Evolutionary conservation across 345 rosid species (phyloP).

Genomic region (Populus ilicifolia): DNA sequence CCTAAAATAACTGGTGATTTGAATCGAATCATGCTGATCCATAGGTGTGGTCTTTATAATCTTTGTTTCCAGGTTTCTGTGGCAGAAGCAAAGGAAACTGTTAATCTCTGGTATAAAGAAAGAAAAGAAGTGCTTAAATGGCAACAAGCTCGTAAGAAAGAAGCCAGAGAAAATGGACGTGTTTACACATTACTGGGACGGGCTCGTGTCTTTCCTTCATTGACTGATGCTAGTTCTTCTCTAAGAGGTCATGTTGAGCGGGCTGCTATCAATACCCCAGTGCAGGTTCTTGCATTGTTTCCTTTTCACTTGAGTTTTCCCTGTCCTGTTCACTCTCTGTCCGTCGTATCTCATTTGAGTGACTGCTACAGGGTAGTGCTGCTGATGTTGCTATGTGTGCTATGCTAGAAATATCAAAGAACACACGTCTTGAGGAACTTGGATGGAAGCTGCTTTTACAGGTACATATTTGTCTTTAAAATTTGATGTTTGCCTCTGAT

Average conservation of each 20-base stretch:
- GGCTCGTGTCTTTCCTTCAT: slow-evolving; percentile 60
- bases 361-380: slow-evolving; percentile 78
- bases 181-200: slow-evolving; percentile 81
- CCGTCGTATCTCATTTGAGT: neutral
- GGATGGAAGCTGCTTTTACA: slow-evolving; percentile 93
- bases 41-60: neutral
- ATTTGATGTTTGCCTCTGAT: neutral
- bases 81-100: slow-evolving; percentile 78
- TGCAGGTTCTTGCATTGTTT: slow-evolving; percentile 55
- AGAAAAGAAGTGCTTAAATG: slow-evolving; percentile 78
- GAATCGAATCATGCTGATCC: neutral
- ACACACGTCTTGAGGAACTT: slow-evolving; percentile 53
- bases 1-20: slow-evolving; percentile 5
- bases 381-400: slow-evolving; percentile 99
- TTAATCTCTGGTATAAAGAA: slow-evolving; percentile 85
- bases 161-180: slow-evolving; percentile 45
- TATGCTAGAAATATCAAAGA: slow-evolving; percentile 75
- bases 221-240: slow-evolving; percentile 31
- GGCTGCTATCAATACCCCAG: slow-evolving; percentile 94
- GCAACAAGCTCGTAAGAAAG: slow-evolving; percentile 71
- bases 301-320: neutral
- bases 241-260: slow-evolving; percentile 64
- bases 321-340: slow-evolving; percentile 7
- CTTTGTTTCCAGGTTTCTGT: slow-evolving; percentile 56
- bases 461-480: slow-evolving; percentile 34